Evolutionary conservation across 2,329 filamentous ascomycete species (phyloP), one percentile per base, ranked within the genome.

Genomic region (Sclerotinia glacialis): DNA sequence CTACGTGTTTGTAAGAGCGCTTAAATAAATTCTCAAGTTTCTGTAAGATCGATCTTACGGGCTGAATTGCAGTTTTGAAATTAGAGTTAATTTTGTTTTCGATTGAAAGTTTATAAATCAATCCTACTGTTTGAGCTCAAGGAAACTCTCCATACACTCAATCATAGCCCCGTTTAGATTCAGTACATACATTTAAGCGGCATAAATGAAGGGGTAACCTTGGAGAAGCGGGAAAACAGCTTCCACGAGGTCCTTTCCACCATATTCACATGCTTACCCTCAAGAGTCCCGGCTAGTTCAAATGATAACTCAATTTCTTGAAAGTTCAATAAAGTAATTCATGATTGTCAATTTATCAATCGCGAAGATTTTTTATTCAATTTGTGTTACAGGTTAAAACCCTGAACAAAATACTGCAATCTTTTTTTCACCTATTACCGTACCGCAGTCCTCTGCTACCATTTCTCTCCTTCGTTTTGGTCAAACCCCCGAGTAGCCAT

Each of bases 401-500:
- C 31, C n/a, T n/a, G 16, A 34, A n/a, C 18, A 14, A 4, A 34
- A 2, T 34, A 34, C 18, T 8, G 5, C 31, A 12, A 34, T 1
- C 11, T 37, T 6, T 54, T 54, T 14, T 53, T 37, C 11, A 37
- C 9, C 31, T 14, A 2, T 34, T 11, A 34, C 7, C 21, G 12
- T 3, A n/a, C 37, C 37, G 37, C 12, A 37, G 6, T 5, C 9
- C 18, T 54, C 28, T 37, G 18, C 9, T 34, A n/a, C 11, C 21
- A 34, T 37, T 12, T 9, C 12, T 5, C 18, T n/a, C 46, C 11
- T 31, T 54, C 28, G 21, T 54, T 9, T n/a, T 54, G 28, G 14
- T n/a, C 31, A 55, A 59, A 44, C 5, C 55, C 50, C 50, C 61
- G 70, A 54, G 71, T 62, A 37, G 69, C 67, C 66, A 70, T 65